Base-by-base conservation (phyloP, 306 rosid genomes). In the Phaseolus lunatus region DNA sequence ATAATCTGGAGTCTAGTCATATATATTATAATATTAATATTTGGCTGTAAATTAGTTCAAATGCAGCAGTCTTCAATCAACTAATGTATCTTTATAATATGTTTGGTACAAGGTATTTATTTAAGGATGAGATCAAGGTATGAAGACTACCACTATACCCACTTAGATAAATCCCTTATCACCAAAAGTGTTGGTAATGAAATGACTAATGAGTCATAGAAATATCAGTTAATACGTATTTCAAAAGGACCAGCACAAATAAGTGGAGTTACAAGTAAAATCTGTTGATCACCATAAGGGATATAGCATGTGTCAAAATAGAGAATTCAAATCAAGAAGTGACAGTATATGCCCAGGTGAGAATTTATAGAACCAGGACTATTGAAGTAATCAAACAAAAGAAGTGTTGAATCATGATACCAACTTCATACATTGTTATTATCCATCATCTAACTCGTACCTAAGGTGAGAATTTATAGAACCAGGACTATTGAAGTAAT, bases 361-460 rank as follows among this genome's bases (percentile, higher is more conserved):
- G 73, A 72, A 50, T 62, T 9, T 59, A 72, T 24, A 73, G 49
- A 65, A 41, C 57, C 83, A n/a, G 49, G 73, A 52, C 50, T 49
- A n/a, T n/a, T n/a, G 3, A 73, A 73, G 62, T 73, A 78, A 63
- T 20, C 77, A 49, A 73, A 59, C 67, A 67, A 73, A 73, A 67
- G 27, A 49, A 49, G 59, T 5, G 35, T 22, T 13, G 5, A 52
- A 71, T 24, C 15, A 56, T 33, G 63, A 56, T 54, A 52, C 37
- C 41, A 18, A 68, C 49, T 68, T 35, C 66, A 41, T 57, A 76
- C 74, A 62, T 37, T 70, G 35, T 18, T 64, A 57, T 48, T 20
- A 66, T 37, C 18, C 66, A 15, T 56, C 57, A 45, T 39, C 47
- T 49, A 75, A 58, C 29, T 39, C 75, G 26, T 93, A 93, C 98